Percentiles rank a stretch among this genome's conserved stretches.
Evolutionary conservation across 805 yeast genomes (phyloP).

Genomic region (Blastobotrys americana): DNA sequence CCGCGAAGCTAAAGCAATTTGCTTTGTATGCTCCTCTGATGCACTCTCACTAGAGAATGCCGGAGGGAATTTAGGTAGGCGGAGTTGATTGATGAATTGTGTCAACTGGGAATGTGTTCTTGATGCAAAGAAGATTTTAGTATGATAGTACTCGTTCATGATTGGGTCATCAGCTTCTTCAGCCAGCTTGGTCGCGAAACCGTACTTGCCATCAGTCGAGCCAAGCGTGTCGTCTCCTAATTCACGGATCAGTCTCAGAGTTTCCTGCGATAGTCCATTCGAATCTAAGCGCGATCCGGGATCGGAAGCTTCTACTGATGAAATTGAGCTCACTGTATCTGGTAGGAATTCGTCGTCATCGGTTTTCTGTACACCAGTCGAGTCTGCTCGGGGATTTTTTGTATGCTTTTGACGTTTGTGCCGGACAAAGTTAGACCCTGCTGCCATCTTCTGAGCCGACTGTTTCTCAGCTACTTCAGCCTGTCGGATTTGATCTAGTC

Average conservation of each 20-base stretch:
- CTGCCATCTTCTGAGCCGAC: slow-evolving; percentile 8
- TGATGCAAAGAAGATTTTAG: slow-evolving; percentile 63
- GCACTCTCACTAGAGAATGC: slow-evolving; percentile 35
- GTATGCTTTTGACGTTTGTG: slow-evolving; percentile 14
- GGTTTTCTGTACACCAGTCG: neutral
- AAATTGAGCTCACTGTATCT: slow-evolving; percentile 16
- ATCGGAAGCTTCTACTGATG: neutral
- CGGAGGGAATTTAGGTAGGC: slow-evolving; percentile 56
- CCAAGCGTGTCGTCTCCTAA: slow-evolving; percentile 27
- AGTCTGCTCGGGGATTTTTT: too few species aligned
- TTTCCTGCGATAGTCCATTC: slow-evolving; percentile 35
- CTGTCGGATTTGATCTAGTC: slow-evolving; percentile 13
- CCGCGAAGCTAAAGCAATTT: slow-evolving; percentile 71
- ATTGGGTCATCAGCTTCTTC: slow-evolving; percentile 24
- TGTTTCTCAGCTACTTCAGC: slow-evolving; percentile 13
- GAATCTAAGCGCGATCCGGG: too few species aligned
- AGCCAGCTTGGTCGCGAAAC: slow-evolving; percentile 15
- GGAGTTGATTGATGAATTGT: slow-evolving; percentile 71
- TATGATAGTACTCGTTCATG: slow-evolving; percentile 24
- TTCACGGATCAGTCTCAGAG: slow-evolving; percentile 41
- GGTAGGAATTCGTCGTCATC: slow-evolving; percentile 20
- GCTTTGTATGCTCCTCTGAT: slow-evolving; percentile 50
- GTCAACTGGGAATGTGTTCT: slow-evolving; percentile 85
- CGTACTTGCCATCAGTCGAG: slow-evolving; percentile 17
- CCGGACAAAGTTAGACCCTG: slow-evolving; percentile 7